These are phyloP conservation scores for Phascolomyces articulosus DNA, from an alignment of 371 early-diverging fungal genomes.

Conservation along the genomic window DNA sequence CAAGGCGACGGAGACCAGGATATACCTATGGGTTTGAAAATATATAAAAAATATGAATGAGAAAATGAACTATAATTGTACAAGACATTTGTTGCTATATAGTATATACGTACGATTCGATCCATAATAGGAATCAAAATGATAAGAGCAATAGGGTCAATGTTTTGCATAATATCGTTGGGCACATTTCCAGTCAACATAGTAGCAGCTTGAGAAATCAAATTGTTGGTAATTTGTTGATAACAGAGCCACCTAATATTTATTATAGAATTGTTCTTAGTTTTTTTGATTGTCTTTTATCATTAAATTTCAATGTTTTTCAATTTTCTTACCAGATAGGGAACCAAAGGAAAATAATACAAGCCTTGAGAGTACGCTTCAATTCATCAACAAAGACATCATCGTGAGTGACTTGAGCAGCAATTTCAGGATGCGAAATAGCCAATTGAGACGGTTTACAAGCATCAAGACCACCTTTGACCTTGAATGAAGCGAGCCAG, in stretches of 20 bases:
- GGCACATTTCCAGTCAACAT: constrained; percentile 64
- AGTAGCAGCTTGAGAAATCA: constrained; percentile 67
- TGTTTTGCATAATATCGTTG: constrained; percentile 63
- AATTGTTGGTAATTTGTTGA: constrained; percentile 70
- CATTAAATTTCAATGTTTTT: too few species aligned
- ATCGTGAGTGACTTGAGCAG: constrained; percentile 53
- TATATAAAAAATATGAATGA: too few species aligned
- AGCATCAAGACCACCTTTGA: constrained; percentile 36
- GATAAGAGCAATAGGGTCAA: constrained; percentile 70
- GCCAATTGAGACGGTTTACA: constrained; percentile 30
- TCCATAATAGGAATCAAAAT: constrained; percentile 71
- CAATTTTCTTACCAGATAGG: too few species aligned
- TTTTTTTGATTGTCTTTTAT: too few species aligned
- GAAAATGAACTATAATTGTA: too few species aligned
- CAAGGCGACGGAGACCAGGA: constrained; percentile 65
- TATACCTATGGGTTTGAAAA: too few species aligned
- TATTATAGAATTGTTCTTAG: too few species aligned
- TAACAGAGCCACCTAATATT: constrained; percentile 79
- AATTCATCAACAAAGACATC: constrained; percentile 73
- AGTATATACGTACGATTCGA: too few species aligned
- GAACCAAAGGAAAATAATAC: constrained; percentile 67
- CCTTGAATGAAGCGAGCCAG: constrained; percentile 20
- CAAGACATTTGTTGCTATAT: too few species aligned
- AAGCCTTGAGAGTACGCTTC: constrained; percentile 58
- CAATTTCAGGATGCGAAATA: constrained; percentile 20